These are phyloP conservation scores for Solanum ahanhuiri DNA, from an alignment of 257 asterid genomes.

Conservation along the genomic window DNA sequence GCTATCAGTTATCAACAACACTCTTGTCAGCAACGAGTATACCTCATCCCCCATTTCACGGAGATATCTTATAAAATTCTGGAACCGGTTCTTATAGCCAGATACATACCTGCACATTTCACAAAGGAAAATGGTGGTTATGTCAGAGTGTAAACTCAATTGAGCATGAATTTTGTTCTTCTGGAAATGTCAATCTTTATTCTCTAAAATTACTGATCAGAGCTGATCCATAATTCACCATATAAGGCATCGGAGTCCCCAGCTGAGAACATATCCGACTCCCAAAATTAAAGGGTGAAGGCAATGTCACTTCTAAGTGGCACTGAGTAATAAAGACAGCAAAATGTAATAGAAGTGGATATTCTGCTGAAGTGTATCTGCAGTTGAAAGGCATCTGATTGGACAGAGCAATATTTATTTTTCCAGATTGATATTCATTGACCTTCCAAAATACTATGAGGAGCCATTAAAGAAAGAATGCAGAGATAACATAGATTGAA, in stretches of 20 bases:
- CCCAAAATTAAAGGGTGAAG: not conserved
- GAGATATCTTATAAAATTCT: conserved; percentile 86
- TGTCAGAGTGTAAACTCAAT: not conserved
- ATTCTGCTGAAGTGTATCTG: not conserved
- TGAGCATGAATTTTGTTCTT: not conserved
- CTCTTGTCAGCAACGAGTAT: conserved; percentile 3
- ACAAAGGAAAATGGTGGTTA: conserved; percentile 6
- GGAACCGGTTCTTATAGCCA: conserved; percentile 96
- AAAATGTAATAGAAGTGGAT: not conserved
- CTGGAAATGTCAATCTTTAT: not conserved
- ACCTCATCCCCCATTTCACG: conserved; percentile 99
- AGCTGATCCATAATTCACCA: not conserved
- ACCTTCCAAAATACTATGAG: not conserved
- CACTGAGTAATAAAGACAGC: not conserved
- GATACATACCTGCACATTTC: conserved; percentile 74
- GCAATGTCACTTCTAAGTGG: not conserved
- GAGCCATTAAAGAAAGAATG: not conserved
- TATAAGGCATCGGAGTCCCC: not conserved
- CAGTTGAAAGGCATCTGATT: not conserved
- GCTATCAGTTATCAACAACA: not conserved
- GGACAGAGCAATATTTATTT: not conserved
- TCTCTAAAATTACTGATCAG: not conserved
- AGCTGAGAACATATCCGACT: not conserved
- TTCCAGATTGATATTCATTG: not conserved
- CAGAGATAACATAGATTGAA: not conserved